phyloP scores from a whole-genome alignment of 305 asterid genomes.

The Fraxinus velutina region DNA sequence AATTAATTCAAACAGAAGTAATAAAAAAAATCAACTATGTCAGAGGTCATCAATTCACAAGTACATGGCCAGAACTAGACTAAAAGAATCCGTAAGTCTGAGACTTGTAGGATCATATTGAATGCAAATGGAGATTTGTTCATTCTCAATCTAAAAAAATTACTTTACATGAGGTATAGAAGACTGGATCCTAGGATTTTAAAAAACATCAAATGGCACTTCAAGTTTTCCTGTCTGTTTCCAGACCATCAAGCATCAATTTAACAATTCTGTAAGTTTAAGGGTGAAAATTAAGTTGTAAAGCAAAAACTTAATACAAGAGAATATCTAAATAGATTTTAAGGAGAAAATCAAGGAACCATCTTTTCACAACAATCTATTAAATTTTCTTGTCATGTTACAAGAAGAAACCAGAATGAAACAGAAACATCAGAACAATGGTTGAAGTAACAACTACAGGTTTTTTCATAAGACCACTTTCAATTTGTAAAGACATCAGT shows the following conservation, averaged over 20 bases:
- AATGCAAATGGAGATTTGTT: neutral
- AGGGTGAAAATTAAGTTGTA: neutral
- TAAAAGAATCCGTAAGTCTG: neutral
- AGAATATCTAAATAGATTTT: neutral
- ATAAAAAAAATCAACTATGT: neutral
- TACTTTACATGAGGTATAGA: neutral
- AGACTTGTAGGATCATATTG: neutral
- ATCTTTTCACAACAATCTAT: neutral
- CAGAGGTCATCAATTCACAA: neutral
- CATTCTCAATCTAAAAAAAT: neutral
- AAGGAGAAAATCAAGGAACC: neutral
- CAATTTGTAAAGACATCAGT: neutral
- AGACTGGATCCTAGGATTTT: neutral
- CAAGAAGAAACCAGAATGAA: neutral
- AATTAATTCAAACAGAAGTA: neutral
- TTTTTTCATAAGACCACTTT: neutral
- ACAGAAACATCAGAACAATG: neutral
- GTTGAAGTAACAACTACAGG: neutral
- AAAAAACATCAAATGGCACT: neutral
- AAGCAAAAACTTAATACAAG: neutral
- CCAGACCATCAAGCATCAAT: neutral
- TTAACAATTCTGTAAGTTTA: neutral
- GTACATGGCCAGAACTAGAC: neutral
- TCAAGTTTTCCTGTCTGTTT: neutral
- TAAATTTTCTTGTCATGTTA: neutral